Conservation (phyloP, 1,284 basidiomycete genomes). For the Tremellales sp. region DNA sequence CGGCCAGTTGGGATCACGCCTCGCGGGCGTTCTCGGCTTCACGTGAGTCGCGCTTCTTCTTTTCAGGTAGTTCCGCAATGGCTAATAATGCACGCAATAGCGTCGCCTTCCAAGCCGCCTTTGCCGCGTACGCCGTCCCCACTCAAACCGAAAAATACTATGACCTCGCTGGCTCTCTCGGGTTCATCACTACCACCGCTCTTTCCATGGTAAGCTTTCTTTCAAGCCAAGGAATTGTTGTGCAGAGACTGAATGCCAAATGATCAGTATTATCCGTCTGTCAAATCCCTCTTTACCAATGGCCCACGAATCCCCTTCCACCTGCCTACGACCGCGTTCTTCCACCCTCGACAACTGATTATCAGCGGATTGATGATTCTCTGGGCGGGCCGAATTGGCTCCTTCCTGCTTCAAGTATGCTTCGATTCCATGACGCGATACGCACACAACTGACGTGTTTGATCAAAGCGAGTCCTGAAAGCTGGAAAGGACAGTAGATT, state of each 20-base stretch:
- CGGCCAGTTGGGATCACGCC: conserved; percentile 22
- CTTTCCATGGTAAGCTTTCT: conserved; percentile 54
- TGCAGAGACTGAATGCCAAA: background rate
- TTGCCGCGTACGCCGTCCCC: conserved; percentile 35
- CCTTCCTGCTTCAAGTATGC: conserved; percentile 59
- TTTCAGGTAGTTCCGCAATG: background rate
- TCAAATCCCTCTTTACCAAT: conserved; percentile 51
- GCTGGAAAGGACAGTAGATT: conserved; percentile 63
- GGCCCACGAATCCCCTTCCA: conserved; percentile 4
- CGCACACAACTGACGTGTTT: background rate
- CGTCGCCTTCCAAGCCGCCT: conserved; percentile 37
- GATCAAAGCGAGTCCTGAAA: conserved; percentile 54
- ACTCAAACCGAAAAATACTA: conserved; percentile 38
- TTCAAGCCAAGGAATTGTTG: too few species aligned
- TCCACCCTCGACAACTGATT: conserved; percentile 57
- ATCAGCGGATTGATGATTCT: conserved; percentile 56
- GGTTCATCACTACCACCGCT: conserved; percentile 63
- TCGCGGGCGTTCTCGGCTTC: conserved; percentile 36
- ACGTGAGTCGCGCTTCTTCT: conserved; percentile 22
- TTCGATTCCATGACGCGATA: background rate
- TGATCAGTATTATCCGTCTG: conserved; percentile 23
- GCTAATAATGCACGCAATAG: conserved; percentile 11
- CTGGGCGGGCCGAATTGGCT: conserved; percentile 64
- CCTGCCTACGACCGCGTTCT: conserved; percentile 4
- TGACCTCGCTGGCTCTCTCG: conserved; percentile 55